These are phyloP conservation scores for Sporisorium sorghi DNA, from an alignment of 1,284 basidiomycete genomes.

Conservation along the genomic window DNA sequence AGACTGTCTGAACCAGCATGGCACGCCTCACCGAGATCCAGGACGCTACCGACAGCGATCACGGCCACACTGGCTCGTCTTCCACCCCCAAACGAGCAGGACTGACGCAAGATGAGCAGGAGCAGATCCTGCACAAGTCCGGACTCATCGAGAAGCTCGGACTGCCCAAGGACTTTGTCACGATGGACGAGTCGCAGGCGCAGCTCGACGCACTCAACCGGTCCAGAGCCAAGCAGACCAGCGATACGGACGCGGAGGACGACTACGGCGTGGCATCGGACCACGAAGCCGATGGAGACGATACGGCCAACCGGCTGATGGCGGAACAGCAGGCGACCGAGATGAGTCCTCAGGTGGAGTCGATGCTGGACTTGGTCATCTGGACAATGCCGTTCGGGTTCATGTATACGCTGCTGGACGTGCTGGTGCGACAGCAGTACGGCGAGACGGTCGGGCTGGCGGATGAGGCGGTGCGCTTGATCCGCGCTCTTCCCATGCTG, in stretches of 20 bases:
- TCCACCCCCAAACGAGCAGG: conserved; percentile 5
- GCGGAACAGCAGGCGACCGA: conserved; percentile 42
- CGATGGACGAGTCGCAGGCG: conserved; percentile 39
- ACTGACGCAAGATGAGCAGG: conserved; percentile 40
- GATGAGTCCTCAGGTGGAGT: conserved; percentile 50
- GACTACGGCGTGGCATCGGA: conserved; percentile 43
- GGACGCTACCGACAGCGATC: conserved; percentile 37
- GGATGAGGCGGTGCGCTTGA: conserved; percentile 44
- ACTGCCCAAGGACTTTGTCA: conserved; percentile 50
- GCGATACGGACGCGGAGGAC: conserved; percentile 34
- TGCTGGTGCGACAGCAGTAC: conserved; percentile 68
- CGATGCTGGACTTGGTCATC: conserved; percentile 57
- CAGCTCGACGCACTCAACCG: conserved; percentile 38
- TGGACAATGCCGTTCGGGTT: conserved; percentile 67
- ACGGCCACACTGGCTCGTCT: conserved; percentile 12
- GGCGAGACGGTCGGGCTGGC: conserved; percentile 49
- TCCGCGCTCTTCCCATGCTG: conserved; percentile 55
- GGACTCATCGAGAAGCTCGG: conserved; percentile 48
- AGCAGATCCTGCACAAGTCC: conserved; percentile 48
- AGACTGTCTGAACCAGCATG: conserved; percentile 23
- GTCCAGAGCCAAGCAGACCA: background rate
- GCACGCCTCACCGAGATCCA: conserved; percentile 43
- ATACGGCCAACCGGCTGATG: conserved; percentile 50
- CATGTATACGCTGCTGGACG: conserved; percentile 62
- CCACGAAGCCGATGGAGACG: conserved; percentile 38